These are phyloP conservation scores for Stagonosporopsis vannaccii DNA, from an alignment of 2,329 filamentous ascomycete species.

Conservation along the genomic window DNA sequence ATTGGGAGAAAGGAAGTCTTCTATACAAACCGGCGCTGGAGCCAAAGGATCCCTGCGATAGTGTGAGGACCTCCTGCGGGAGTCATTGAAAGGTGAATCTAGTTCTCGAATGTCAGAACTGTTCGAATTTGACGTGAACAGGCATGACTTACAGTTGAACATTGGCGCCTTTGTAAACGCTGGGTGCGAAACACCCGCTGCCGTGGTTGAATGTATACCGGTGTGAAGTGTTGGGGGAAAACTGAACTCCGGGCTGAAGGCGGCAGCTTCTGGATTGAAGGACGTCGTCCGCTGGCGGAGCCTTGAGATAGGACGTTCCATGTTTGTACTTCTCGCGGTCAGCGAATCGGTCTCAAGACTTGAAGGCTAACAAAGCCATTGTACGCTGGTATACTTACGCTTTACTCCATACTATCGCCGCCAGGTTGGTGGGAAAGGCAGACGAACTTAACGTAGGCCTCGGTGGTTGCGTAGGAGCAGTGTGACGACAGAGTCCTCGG, in stretches of 20 bases:
- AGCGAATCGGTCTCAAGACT: not conserved
- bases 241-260: constrained; percentile 15
- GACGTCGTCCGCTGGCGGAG: not conserved
- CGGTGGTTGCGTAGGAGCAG: no score
- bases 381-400: not conserved
- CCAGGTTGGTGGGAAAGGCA: not conserved
- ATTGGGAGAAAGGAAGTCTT: constrained; percentile 1
- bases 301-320: constrained; percentile 2
- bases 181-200: not conserved
- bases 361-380: not conserved
- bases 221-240: not conserved
- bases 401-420: not conserved
- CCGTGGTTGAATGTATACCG: not conserved
- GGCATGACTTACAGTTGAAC: not conserved
- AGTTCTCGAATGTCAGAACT: not conserved
- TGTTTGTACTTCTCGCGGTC: not conserved
- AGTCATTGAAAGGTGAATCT: constrained; percentile 7
- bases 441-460: not conserved
- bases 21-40: not conserved
- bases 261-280: constrained; percentile 20
- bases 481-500: no score
- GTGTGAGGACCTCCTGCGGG: not conserved
- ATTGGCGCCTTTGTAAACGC: constrained; percentile 7
- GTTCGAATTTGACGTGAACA: no score
- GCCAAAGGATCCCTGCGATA: not conserved